Evolutionary conservation across 768 basidiomycete species (phyloP).

Genomic region (Leccinum pellstonianum): DNA sequence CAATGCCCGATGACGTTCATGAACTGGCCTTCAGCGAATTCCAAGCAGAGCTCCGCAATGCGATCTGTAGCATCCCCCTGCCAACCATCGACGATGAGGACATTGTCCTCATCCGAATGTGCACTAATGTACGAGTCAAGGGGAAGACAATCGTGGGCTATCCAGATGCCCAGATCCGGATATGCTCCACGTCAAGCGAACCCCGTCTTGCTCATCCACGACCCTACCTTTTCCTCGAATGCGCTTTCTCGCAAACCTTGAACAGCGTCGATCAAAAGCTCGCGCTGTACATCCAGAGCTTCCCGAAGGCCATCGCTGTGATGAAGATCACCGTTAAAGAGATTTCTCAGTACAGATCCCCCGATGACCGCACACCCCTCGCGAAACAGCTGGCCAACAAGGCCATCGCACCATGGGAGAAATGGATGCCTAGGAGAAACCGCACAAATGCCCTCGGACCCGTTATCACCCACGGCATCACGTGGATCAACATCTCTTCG

Average conservation of each 20-base stretch:
- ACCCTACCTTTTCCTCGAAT: background rate
- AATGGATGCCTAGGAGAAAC: background rate
- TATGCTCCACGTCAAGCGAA: too few species aligned
- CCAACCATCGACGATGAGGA: too few species aligned
- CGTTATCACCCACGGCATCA: background rate
- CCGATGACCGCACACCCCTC: background rate
- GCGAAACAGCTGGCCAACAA: background rate
- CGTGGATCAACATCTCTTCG: background rate
- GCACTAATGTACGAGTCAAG: too few species aligned
- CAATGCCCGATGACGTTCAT: background rate
- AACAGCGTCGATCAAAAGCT: background rate
- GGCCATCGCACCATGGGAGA: background rate
- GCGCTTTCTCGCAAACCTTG: background rate
- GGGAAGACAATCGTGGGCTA: too few species aligned
- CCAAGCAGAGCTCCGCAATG: background rate
- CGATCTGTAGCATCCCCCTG: background rate
- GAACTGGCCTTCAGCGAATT: background rate
- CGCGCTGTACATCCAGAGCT: background rate
- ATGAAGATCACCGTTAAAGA: background rate
- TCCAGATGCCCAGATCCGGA: too few species aligned
- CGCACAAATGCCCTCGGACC: background rate
- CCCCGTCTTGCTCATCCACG: background rate
- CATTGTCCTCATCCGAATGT: too few species aligned
- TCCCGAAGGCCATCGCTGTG: background rate
- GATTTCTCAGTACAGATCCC: background rate